Evolutionary conservation across 768 basidiomycete genomes (phyloP), one percentile per base, ranked within the genome.

Genomic region (Leccinum olivaceopallidum): DNA sequence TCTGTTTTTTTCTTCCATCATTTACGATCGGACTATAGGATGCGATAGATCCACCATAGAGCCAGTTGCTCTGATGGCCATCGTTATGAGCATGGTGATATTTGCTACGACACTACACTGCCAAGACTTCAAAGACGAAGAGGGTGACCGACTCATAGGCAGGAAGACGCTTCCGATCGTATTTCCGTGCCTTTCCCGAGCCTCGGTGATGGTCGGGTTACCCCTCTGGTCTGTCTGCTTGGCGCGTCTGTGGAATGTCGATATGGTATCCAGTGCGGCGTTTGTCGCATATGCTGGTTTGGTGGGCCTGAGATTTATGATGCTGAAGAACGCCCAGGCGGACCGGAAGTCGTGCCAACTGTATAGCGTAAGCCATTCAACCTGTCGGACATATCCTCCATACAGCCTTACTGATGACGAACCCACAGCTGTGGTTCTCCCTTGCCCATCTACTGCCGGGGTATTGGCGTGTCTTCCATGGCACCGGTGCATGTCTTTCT

Each of bases 161-260:
- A 70, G 81, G 28, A 62, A 68, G 9, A 83, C 81, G 0, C 60
- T 83, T 2, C 81, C 82, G 4, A 79, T 83, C 59, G 73, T 74
- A 13, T 72, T 76, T 18, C 81, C 82, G 18, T 65, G 53, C 12
- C 62, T 69, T 16, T 69, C 71, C 7, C 69, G 72, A 20, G 14
- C 55, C 1, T 69, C 71, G 16, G 69, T 66, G 18, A 65, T 74
- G 66, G 13, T 73, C 10, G 67, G 67, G 36, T 53, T 73, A 2
- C 72, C 72, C 7, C 42, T 74, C 18, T 73, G 72, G 73, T 75
- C 73, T 30, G 7, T 74, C 36, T 73, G 65, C 30, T 56, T 73
- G 56, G 57, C 67, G 26, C 60, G 63, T 8, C 32, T 73, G 42
- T 73, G 72, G 72, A 52, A 69, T 53, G 62, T 73, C 12, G 73